Conservation (phyloP, 1,284 basidiomycete genomes). For the Abortiporus biennis region DNA sequence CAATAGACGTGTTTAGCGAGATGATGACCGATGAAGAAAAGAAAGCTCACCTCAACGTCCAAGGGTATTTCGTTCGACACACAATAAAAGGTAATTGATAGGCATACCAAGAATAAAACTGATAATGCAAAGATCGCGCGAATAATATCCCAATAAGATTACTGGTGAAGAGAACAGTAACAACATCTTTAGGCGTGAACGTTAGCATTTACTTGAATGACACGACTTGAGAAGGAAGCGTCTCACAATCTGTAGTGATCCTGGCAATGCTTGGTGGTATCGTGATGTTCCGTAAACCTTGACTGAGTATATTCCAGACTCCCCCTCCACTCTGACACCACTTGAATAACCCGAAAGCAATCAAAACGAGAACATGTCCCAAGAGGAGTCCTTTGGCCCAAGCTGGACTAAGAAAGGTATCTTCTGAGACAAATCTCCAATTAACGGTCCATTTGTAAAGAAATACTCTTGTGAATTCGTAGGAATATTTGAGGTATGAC, state of each 20-base stretch:
- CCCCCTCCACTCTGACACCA: slow-evolving; percentile 74
- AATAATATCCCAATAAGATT: slow-evolving; percentile 91
- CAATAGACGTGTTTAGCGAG: background rate
- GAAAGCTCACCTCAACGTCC: slow-evolving; percentile 51
- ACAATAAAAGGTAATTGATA: slow-evolving; percentile 86
- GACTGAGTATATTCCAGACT: slow-evolving; percentile 43
- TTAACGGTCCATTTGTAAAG: slow-evolving; percentile 98
- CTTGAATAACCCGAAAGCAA: slow-evolving; percentile 64
- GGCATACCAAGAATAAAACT: slow-evolving; percentile 98
- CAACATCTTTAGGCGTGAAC: slow-evolving; percentile 51
- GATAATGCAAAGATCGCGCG: slow-evolving; percentile 96
- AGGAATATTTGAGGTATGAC: slow-evolving; percentile 75
- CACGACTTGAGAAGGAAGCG: too few relatives aligned
- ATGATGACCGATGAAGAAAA: slow-evolving; percentile 3
- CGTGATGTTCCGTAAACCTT: slow-evolving; percentile 49
- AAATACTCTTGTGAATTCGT: slow-evolving; percentile 87
- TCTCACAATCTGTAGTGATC: slow-evolving; percentile 57
- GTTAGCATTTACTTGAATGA: slow-evolving; percentile 12
- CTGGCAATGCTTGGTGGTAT: slow-evolving; percentile 38
- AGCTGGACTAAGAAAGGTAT: slow-evolving; percentile 59
- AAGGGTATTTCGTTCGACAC: slow-evolving; percentile 67
- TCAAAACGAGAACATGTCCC: slow-evolving; percentile 57
- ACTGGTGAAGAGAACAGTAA: slow-evolving; percentile 81
- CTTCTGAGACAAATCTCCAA: slow-evolving; percentile 84
- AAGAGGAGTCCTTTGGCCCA: slow-evolving; percentile 65